A percentile compares a stretch with the other conserved stretches of the same genome.
phyloP scores from a whole-genome alignment of 2,329 filamentous ascomycete genomes.

The Colletotrichum incanum region DNA sequence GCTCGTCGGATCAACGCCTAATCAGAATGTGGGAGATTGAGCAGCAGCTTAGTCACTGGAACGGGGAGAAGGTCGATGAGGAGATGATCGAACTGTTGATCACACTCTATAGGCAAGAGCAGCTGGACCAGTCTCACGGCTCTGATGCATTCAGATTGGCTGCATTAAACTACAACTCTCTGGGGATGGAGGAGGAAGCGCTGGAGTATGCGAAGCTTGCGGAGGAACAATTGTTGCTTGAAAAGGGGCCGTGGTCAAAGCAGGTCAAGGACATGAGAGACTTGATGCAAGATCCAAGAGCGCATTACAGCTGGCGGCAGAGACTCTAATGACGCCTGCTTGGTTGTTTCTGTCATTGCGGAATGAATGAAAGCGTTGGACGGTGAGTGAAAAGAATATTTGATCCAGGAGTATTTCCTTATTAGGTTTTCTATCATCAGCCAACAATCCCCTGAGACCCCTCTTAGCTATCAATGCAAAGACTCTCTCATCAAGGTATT shows the following conservation, averaged over 20 bases:
- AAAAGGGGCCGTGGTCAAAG: conserved; percentile 29
- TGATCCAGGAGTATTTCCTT: no score
- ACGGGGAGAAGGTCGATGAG: conserved; percentile 40
- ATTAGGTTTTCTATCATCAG: no score
- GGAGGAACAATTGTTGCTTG: conserved; percentile 53
- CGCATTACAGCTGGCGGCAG: conserved; percentile 42
- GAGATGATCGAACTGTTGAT: conserved; percentile 44
- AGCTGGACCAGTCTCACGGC: conserved; percentile 46
- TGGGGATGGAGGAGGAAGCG: conserved; percentile 56
- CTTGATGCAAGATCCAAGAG: conserved; percentile 24
- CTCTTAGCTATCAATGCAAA: not conserved
- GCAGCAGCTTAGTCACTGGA: conserved; percentile 40
- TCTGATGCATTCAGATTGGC: conserved; percentile 56
- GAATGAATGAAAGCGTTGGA: no score
- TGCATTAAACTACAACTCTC: conserved; percentile 57
- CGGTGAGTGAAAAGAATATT: no score
- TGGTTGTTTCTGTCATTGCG: not conserved
- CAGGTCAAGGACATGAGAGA: conserved; percentile 33
- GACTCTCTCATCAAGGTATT: not conserved
- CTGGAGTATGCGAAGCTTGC: conserved; percentile 56
- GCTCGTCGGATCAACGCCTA: conserved; percentile 45
- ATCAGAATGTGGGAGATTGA: conserved; percentile 45
- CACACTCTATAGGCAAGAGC: conserved; percentile 44
- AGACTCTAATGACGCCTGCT: conserved; percentile 3
- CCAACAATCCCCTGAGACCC: not conserved